Conservation (phyloP, 2,329 filamentous ascomycete genomes). For the Tolypocladium nubicola region DNA sequence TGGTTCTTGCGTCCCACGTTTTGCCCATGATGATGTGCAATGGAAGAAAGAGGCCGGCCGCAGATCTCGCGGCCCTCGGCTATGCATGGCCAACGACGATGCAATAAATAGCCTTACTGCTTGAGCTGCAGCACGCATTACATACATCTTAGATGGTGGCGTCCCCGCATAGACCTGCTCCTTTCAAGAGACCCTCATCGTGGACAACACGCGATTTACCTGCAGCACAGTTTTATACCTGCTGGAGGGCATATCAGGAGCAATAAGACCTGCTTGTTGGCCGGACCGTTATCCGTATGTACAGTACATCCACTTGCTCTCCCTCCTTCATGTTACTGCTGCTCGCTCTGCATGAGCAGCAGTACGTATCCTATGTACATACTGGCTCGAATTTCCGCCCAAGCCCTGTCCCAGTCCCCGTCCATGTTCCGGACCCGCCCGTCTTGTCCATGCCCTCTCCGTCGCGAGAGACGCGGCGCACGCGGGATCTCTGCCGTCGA, state of each 20-base stretch:
- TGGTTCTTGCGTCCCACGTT: not conserved
- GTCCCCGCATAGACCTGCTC: not conserved
- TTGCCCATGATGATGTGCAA: not conserved
- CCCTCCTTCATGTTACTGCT: not conserved
- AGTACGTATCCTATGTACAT: not conserved
- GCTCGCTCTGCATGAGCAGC: not conserved
- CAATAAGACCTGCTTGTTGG: not conserved
- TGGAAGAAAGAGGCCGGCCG: conserved; percentile 14
- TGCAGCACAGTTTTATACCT: not conserved
- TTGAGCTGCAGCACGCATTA: not conserved
- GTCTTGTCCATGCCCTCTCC: not conserved
- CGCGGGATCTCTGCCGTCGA: conserved; percentile 7
- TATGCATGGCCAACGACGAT: conserved; percentile 17
- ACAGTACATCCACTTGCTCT: not conserved
- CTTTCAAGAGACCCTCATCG: not conserved
- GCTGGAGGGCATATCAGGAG: not conserved
- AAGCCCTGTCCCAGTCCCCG: not conserved
- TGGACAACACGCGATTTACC: not conserved
- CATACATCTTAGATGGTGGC: conserved; percentile 4
- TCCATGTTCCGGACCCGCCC: not conserved
- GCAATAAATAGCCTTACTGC: not conserved
- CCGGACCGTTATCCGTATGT: not conserved
- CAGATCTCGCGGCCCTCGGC: conserved; percentile 26
- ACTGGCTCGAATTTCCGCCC: not conserved
- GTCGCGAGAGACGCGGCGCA: conserved; percentile 2